Conservation (phyloP, 2,329 filamentous ascomycete species). For the Samsoniella hepiali region DNA sequence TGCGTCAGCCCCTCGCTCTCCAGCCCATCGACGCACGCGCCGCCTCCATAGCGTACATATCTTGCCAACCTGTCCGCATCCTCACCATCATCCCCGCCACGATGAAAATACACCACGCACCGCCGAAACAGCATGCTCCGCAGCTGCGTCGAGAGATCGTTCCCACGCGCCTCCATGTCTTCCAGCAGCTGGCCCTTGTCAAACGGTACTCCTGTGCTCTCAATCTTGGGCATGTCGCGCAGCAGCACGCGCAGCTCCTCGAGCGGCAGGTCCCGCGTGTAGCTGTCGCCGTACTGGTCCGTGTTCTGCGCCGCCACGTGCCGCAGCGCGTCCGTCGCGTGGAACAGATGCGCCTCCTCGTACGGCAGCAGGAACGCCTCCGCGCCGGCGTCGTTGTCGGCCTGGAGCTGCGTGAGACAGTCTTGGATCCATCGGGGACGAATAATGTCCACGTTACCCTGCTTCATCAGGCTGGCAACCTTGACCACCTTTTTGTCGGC, state of each 20-base stretch:
- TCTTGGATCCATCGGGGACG: constrained; percentile 80
- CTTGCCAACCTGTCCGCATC: constrained; percentile 46
- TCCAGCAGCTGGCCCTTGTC: constrained; percentile 46
- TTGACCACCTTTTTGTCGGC: constrained; percentile 80
- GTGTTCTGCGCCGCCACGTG: constrained; percentile 58
- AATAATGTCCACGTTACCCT: constrained; percentile 67
- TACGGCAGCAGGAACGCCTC: constrained; percentile 62
- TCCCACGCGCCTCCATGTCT: constrained; percentile 55
- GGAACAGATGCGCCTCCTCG: constrained; percentile 66
- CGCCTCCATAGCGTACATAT: constrained; percentile 67
- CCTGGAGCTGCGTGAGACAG: constrained; percentile 58
- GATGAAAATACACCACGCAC: constrained; percentile 41
- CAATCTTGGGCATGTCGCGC: constrained; percentile 48
- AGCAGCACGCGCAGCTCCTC: constrained; percentile 59
- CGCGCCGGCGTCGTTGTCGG: constrained; percentile 22
- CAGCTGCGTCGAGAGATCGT: constrained; percentile 48
- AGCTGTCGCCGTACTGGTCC: constrained; percentile 82
- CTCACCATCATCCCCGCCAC: constrained; percentile 29
- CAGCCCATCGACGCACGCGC: constrained; percentile 49
- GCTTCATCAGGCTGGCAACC: constrained; percentile 77
- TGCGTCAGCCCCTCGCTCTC: constrained; percentile 64
- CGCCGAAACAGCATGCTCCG: constrained; percentile 52
- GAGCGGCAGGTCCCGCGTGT: constrained; percentile 63
- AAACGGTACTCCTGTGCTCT: constrained; percentile 37
- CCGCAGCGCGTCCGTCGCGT: constrained; percentile 56